Percentiles rank a stretch among this genome's conserved stretches.
phyloP scores from a whole-genome alignment of 257 asterid species.

The Oldenlandia corymbosa region DNA sequence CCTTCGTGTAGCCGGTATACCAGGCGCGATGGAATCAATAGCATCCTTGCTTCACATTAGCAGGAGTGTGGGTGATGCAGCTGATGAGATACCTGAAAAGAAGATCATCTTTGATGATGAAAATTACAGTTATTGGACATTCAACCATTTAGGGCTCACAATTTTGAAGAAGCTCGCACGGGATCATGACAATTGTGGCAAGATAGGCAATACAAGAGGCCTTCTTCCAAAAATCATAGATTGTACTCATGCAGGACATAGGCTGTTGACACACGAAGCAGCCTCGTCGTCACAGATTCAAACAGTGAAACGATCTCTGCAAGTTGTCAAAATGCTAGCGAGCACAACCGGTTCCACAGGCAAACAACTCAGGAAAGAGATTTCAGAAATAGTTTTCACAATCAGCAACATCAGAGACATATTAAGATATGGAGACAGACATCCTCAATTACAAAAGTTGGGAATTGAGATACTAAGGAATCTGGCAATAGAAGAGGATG shows the following conservation, averaged over 20 bases:
- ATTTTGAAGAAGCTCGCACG: slow-evolving; percentile 84
- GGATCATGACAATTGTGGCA: slow-evolving; percentile 75
- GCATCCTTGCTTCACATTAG: slow-evolving; percentile 59
- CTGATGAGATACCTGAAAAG: slow-evolving; percentile 71
- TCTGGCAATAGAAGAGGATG: slow-evolving; percentile 72
- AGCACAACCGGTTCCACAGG: slow-evolving; percentile 72
- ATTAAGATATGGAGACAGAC: slow-evolving; percentile 54
- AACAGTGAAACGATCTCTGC: slow-evolving; percentile 68
- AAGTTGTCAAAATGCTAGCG: slow-evolving; percentile 70
- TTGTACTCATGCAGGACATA: slow-evolving; percentile 65
- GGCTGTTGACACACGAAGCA: slow-evolving; percentile 45
- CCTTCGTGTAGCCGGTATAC: slow-evolving; percentile 63
- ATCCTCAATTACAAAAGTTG: slow-evolving; percentile 58
- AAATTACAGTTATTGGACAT: slow-evolving; percentile 55
- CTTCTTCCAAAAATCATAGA: slow-evolving; percentile 76
- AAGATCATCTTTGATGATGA: slow-evolving; percentile 38
- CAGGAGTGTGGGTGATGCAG: slow-evolving; percentile 41
- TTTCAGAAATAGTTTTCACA: slow-evolving; percentile 79
- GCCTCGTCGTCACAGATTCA: slow-evolving; percentile 53
- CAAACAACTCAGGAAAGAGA: slow-evolving; percentile 62
- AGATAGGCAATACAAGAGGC: slow-evolving; percentile 75
- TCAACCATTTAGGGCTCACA: slow-evolving; percentile 81
- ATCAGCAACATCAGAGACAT: slow-evolving; percentile 68
- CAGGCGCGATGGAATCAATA: slow-evolving; percentile 85
- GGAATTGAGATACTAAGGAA: slow-evolving; percentile 68